phyloP scores from a whole-genome alignment of 2,329 filamentous ascomycete species.

The Chaetoscypha palmicola region DNA sequence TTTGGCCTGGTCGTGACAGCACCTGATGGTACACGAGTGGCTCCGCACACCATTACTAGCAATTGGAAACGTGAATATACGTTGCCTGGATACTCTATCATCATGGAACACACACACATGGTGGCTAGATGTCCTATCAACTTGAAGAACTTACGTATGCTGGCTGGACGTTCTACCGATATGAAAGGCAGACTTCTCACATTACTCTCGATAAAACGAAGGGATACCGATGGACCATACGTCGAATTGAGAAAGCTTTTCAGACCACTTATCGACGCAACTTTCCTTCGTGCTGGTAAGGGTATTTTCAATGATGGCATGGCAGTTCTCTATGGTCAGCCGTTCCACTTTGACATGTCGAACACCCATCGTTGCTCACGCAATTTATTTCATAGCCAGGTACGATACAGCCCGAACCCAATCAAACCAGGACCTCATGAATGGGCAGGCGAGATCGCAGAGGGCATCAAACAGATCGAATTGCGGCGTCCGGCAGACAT shows the following conservation, averaged over 20 bases:
- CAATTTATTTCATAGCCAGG: not conserved
- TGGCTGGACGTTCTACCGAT: too few relatives aligned
- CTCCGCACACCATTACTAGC: not conserved
- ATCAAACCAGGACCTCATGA: not conserved
- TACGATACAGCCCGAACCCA: not conserved
- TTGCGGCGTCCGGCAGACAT: not conserved
- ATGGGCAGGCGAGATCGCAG: not conserved
- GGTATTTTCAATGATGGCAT: not conserved
- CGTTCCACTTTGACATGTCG: slow-evolving; percentile 1
- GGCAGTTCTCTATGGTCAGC: not conserved
- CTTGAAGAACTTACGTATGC: not conserved
- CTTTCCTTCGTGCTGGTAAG: slow-evolving; percentile 2
- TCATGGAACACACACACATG: not conserved
- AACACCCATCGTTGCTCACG: not conserved
- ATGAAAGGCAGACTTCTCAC: not conserved
- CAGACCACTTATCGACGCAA: slow-evolving; percentile 2
- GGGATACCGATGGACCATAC: not conserved
- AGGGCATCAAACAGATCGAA: not conserved
- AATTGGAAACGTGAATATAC: not conserved
- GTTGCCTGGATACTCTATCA: not conserved
- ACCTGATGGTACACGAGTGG: not conserved
- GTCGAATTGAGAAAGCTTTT: not conserved
- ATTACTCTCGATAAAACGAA: not conserved
- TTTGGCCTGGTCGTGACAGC: not conserved
- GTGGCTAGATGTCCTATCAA: not conserved